Conservation (phyloP, 768 basidiomycete species). For the Tylopilus sp. region DNA sequence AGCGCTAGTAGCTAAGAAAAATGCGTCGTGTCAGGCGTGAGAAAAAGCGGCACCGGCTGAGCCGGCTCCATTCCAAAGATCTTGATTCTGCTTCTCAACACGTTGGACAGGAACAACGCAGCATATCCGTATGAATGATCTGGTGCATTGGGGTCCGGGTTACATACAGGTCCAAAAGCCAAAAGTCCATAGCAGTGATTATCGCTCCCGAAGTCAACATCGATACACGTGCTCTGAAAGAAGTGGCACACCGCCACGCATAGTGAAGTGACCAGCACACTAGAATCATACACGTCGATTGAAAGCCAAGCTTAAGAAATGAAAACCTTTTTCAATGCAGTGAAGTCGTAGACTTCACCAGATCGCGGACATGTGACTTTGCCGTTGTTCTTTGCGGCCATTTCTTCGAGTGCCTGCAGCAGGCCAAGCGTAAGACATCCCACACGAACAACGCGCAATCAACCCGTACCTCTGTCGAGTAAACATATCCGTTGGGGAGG, state of each 20-base stretch:
- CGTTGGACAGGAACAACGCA: conserved; percentile 20
- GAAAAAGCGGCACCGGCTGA: conserved; percentile 15
- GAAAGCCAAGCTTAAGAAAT: conserved; percentile 61
- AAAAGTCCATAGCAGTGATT: conserved; percentile 7
- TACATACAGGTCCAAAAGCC: conserved; percentile 14
- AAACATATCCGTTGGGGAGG: conserved; percentile 88
- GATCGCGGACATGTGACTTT: conserved; percentile 84
- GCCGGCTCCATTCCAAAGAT: conserved; percentile 10
- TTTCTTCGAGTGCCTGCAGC: conserved; percentile 74
- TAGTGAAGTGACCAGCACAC: background rate
- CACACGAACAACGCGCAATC: conserved; percentile 3
- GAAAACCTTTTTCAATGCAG: conserved; percentile 80
- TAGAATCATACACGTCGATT: background rate
- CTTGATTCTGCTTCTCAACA: conserved; percentile 26
- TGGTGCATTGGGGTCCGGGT: conserved; percentile 11
- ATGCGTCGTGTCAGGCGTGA: conserved; percentile 10
- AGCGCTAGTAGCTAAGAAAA: background rate
- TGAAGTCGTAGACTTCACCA: conserved; percentile 57
- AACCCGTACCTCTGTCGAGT: conserved; percentile 78
- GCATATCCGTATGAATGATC: conserved; percentile 7
- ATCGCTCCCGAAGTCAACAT: conserved; percentile 24
- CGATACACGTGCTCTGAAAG: conserved; percentile 10
- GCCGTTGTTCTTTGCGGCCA: conserved; percentile 78
- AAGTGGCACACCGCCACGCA: background rate
- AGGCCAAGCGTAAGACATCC: conserved; percentile 11